phyloP scores from a whole-genome alignment of 2,329 filamentous ascomycete genomes.

The Alternaria sp. region DNA sequence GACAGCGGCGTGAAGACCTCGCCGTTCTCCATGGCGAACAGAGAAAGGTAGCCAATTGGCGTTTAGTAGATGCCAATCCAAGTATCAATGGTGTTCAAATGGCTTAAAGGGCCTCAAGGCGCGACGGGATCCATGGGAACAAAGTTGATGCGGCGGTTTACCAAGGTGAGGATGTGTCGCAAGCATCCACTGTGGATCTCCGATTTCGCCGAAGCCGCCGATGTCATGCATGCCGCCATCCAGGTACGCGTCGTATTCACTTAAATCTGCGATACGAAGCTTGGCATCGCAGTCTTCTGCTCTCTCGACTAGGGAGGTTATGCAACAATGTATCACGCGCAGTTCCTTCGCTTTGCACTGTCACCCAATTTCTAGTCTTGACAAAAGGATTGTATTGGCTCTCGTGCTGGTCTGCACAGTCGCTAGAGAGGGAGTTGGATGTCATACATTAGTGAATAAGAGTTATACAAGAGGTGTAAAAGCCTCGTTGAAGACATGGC shows the following conservation, averaged over 20 bases:
- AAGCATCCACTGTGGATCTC: conserved; percentile 24
- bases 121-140: conserved; percentile 32
- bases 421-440: conserved; percentile 38
- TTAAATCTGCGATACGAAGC: conserved; percentile 5
- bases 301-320: not conserved
- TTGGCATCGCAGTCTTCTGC: not conserved
- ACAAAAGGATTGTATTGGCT: conserved; percentile 48
- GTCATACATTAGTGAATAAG: conserved; percentile 56
- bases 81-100: conserved; percentile 2
- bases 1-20: conserved; percentile 50
- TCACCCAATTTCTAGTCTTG: conserved; percentile 16
- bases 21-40: conserved; percentile 48
- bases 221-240: conserved; percentile 28
- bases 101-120: conserved; percentile 27
- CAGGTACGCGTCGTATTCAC: conserved; percentile 21
- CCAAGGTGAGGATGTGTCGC: conserved; percentile 19
- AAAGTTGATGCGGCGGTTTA: conserved; percentile 20
- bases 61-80: conserved; percentile 4
- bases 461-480: conserved; percentile 53
- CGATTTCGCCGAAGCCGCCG: conserved; percentile 36
- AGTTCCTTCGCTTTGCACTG: not conserved
- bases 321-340: not conserved
- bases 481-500: conserved; percentile 46
- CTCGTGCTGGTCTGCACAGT: conserved; percentile 44
- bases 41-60: conserved; percentile 7